Base-by-base conservation (phyloP, 257 asterid species). In the Gentiana macrophylla region DNA sequence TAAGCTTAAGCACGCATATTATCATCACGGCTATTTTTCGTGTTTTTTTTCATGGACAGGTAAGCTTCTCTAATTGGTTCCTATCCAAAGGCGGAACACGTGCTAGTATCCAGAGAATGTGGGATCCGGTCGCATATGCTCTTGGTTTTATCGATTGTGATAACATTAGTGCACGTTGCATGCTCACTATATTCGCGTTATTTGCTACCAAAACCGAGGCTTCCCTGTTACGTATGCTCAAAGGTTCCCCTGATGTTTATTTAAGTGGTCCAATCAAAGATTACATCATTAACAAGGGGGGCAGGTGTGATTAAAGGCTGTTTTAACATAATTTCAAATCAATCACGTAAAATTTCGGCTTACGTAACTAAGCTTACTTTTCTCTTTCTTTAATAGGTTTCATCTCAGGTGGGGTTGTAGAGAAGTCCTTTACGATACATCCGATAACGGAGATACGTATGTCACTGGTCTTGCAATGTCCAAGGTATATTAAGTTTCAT, bases 91-190 rank as follows among this genome's bases (percentile, higher is more conserved):
- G 99, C 3, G 99, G 99, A 24, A 92, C 99, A 7, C 94, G 95
- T 32, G 52, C 58, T 67, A 92, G 99, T 62, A 88, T 92, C 65
- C 97, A 81, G 80, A 86, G 93, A 72, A 85, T 92, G 95, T 92
- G 99, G 99, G 99, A 92, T 64, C 95, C 97, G 62, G 99, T 92
- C 62, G 97, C 99, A 62, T 92, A 92, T 85, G 99, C 99, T 65
- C 83, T 92, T 55, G 99, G 99, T 41, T 92, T 92, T 79, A 92
- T 88, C 46, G 97, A 92, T 66, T 92, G 97, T 64, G 97, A 92
- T 68, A 88, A 92, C 69, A 92, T 88, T 47, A 88, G 99, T 71
- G 99, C 99, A 50, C 97, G 99, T 35, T 92, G 99, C 71, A 88
- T 92, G 99, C 94, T 92, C 62, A 92, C 99, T 55, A 92, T 92